Base-by-base conservation (phyloP, 352 stramenopile species). In the Elongisporangium anandrum region DNA sequence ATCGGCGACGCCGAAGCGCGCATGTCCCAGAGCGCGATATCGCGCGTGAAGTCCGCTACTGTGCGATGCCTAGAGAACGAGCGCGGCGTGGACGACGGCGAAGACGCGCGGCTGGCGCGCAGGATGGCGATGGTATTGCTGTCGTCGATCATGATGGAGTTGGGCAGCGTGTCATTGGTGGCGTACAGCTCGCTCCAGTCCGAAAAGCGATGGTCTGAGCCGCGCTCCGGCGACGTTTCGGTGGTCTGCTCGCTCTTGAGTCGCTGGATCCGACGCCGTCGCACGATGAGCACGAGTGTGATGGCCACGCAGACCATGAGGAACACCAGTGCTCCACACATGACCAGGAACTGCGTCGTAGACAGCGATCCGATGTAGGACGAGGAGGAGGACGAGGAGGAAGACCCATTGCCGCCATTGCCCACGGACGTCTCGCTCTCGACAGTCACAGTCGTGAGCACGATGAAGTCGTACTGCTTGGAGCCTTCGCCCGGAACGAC, bases 131-230 rank as follows among this genome's bases (percentile, higher is more conserved):
- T 72, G 12, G 72, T 72, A 54, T 68, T 85, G 57, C 45, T 51
- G 57, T 81, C 69, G 57, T 85, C 75, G 17, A 60, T 19, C 29
- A 73, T 38, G 48, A 75, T 68, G 13, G 72, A 78, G 24, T 52
- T 29, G 45, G 72, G 69, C 17, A 81, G 48, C 12, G 52, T 56
- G 54, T 81, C 72, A 50, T 80, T 56, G 22, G 70, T 70, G 13
- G 69, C 75, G 57, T 80, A 82, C 9, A 82, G 55, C 47, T 82
- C 68, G 19, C 61, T 70, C 70, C 70, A 85, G 59, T 85, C 69
- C 47, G 73, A 82, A 41, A 66, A 70, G 15, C 72, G 72, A 19
- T 65, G 59, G 20, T 64, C 56, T 22, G 68, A 70, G 17, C 67
- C 65, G 39, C 63, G 62, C 10, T 66, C 23, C 2, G 59, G 69